phyloP scores from a whole-genome alignment of 129 eudicot species.

The Centella asiatica region DNA sequence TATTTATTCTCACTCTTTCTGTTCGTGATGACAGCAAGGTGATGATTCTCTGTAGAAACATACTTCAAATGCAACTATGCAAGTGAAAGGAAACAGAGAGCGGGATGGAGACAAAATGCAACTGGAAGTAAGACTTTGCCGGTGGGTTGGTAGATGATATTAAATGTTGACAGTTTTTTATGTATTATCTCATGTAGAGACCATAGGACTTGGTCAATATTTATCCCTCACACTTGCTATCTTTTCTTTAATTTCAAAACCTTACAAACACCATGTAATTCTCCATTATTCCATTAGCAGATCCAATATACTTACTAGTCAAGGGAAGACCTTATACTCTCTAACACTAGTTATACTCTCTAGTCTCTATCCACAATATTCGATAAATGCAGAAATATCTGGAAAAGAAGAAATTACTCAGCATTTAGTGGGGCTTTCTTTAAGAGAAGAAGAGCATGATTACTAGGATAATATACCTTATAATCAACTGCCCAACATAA shows the following conservation, averaged over 20 bases:
- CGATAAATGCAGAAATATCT: too few relatives aligned
- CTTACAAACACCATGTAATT: too few relatives aligned
- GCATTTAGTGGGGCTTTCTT: not conserved
- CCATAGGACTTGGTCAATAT: too few relatives aligned
- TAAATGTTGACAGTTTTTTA: too few relatives aligned
- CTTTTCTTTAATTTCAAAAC: too few relatives aligned
- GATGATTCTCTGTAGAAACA: not conserved
- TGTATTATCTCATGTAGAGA: too few relatives aligned
- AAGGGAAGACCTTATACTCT: too few relatives aligned
- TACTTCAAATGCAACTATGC: not conserved
- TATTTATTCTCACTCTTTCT: not conserved
- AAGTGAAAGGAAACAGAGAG: not conserved
- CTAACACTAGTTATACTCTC: not conserved
- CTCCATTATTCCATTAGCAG: not conserved
- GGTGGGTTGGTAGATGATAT: not conserved
- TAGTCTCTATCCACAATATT: not conserved
- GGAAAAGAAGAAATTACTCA: not conserved
- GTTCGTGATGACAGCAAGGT: not conserved
- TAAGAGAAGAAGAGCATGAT: not conserved
- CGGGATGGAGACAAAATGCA: not conserved
- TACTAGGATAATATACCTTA: constrained; percentile 41
- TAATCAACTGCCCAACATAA: constrained; percentile 77
- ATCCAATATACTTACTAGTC: not conserved
- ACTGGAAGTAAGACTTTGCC: not conserved
- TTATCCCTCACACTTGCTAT: too few relatives aligned